These are phyloP conservation scores for Rhododendron henanense DNA, from an alignment of 148 eudicot species.

Conservation along the genomic window DNA sequence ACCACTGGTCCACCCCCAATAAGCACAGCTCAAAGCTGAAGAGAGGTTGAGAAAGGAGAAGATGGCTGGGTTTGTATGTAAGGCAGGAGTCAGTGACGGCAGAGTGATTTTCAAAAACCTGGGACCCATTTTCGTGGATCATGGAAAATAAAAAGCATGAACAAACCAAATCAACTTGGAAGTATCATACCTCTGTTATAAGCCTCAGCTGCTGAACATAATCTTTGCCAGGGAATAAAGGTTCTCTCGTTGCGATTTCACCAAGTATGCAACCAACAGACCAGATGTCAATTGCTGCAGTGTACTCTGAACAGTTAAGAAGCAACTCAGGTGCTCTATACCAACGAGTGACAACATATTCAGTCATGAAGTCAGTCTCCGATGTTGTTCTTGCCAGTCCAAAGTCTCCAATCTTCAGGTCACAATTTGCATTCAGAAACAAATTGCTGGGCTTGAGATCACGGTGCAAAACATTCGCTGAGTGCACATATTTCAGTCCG, in stretches of 20 bases:
- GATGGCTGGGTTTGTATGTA: background rate
- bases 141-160: background rate
- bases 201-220: conserved; percentile 79
- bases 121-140: too few species aligned
- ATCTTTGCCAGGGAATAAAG: conserved; percentile 72
- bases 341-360: conserved; percentile 45
- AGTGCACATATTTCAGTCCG: conserved; percentile 44
- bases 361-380: conserved; percentile 53
- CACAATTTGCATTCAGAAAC: conserved; percentile 40
- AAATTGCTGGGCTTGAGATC: conserved; percentile 45
- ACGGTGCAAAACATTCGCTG: conserved; percentile 46
- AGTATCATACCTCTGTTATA: conserved; percentile 58
- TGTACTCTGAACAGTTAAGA: conserved; percentile 48
- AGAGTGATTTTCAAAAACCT: too few species aligned
- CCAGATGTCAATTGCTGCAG: conserved; percentile 50
- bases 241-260: conserved; percentile 62
- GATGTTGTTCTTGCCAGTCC: conserved; percentile 47
- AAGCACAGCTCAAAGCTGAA: background rate
- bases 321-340: conserved; percentile 49
- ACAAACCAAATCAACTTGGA: background rate
- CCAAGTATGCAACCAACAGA: conserved; percentile 68
- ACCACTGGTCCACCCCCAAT: background rate
- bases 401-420: conserved; percentile 45
- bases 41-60: background rate
- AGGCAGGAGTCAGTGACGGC: background rate